phyloP scores from a whole-genome alignment of 495 filamentous ascomycete genomes.

The Filosporella fistucella region DNA sequence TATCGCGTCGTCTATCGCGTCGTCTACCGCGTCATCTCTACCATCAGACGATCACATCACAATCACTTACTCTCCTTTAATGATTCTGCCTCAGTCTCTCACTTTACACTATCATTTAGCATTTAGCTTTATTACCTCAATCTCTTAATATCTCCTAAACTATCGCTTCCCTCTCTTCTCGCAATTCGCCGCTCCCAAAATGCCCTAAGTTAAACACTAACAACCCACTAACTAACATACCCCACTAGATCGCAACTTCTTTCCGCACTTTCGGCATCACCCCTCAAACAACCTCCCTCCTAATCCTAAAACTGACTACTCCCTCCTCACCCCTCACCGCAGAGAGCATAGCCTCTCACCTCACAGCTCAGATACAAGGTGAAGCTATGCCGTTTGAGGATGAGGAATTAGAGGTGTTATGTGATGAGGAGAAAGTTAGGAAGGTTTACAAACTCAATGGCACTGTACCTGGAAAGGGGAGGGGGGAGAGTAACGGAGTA shows the following conservation, averaged over 20 bases:
- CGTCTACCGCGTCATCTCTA: too few relatives aligned
- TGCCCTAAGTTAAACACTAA: too few relatives aligned
- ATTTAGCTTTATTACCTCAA: too few relatives aligned
- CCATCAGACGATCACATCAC: too few relatives aligned
- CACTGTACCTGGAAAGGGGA: slow-evolving; percentile 34
- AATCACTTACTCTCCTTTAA: too few relatives aligned
- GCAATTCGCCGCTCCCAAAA: too few relatives aligned
- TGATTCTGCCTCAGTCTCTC: too few relatives aligned
- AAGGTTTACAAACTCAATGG: slow-evolving; percentile 80
- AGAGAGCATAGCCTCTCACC: slow-evolving; percentile 56
- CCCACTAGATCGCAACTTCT: slow-evolving; percentile 79
- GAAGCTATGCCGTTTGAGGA: slow-evolving; percentile 59
- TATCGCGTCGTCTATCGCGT: too few relatives aligned
- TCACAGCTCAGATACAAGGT: slow-evolving; percentile 60
- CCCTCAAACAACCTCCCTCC: slow-evolving; percentile 60
- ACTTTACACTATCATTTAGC: too few relatives aligned
- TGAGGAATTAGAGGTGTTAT: slow-evolving; percentile 44
- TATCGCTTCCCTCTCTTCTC: slow-evolving; percentile 16
- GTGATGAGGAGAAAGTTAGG: slow-evolving; percentile 65
- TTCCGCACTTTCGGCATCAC: slow-evolving; percentile 83
- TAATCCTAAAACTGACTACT: slow-evolving; percentile 69
- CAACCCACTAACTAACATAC: background rate
- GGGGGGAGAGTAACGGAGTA: slow-evolving; percentile 14
- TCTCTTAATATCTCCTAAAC: background rate
- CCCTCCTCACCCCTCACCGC: slow-evolving; percentile 33